Conservation (phyloP, 148 eudicot species). For the Beta vulgaris region DNA sequence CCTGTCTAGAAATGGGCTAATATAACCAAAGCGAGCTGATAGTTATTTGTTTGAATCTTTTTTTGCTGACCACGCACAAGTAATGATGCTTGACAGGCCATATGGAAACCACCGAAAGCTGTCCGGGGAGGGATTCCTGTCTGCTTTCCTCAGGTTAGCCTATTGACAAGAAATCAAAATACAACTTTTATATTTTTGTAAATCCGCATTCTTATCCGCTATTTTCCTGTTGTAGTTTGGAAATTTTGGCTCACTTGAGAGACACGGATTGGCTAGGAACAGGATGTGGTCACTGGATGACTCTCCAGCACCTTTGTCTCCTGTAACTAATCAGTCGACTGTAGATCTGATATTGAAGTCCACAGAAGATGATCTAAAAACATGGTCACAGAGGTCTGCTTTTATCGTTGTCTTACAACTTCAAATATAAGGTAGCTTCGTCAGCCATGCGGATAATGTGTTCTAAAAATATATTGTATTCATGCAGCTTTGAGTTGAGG, state of each 20-base stretch:
- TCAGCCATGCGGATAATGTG: neutral
- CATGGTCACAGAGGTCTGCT: constrained; percentile 66
- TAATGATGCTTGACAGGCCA: constrained; percentile 41
- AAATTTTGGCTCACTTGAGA: constrained; percentile 75
- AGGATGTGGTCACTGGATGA: constrained; percentile 70
- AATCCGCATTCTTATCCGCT: constrained; percentile 23
- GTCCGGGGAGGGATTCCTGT: constrained; percentile 72
- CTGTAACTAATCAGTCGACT: constrained; percentile 53
- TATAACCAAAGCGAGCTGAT: neutral
- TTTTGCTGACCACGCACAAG: neutral
- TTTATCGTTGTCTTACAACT: neutral
- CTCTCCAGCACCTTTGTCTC: constrained; percentile 62
- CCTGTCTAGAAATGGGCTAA: constrained; percentile 1
- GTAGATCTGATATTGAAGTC: constrained; percentile 68
- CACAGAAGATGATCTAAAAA: constrained; percentile 66
- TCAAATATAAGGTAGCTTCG: neutral
- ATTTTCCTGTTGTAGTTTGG: constrained; percentile 51
- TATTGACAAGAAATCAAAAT: neutral
- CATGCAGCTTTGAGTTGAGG: constrained; percentile 70
- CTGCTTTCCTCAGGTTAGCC: constrained; percentile 73
- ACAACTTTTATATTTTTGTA: neutral
- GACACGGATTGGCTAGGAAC: constrained; percentile 85
- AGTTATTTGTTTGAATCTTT: neutral
- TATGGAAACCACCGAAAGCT: constrained; percentile 66
- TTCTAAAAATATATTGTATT: neutral